Base-by-base conservation (phyloP, 2,329 filamentous ascomycete species). In the Aspergillus aculeatus region DNA sequence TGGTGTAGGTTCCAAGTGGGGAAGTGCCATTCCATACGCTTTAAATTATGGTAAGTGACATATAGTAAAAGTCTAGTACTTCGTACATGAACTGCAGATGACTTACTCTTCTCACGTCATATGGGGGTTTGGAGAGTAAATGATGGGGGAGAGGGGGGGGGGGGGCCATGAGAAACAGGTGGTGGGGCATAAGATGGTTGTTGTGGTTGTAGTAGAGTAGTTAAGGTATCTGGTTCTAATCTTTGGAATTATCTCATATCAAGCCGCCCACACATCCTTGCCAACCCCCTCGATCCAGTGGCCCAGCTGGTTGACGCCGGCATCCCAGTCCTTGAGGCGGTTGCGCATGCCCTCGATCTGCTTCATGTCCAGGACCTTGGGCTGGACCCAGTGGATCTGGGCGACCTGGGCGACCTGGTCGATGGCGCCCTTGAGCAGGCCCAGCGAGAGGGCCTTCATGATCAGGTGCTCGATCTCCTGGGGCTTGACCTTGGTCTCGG, bases 371-470 rank as follows among this genome's bases (percentile, higher is more conserved):
- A 99, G 80, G 32, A 99, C 93, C 84, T 98, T 98, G 23, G 95
- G 95, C 81, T 99, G 95, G 60, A 99, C 95, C 95, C 95, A 99
- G 71, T 94, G 94, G 78, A 99, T 97, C 74, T 93, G 87, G 48
- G 95, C 95, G 67, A 98, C 87, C 77, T 93, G 89, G 51, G 92
- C 92, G 32, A 99, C 95, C 80, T 99, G 94, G 76, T 99, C 95
- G 70, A 99, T 98, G 58, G 90, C 95, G 50, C 95, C 95, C 67
- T 89, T 86, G 67, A 99, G 81, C 68, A 99, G 82, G 0, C 95
- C 95, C 68, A 99, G 79, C 72, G 93, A 97, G 70, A 99, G 80
- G n/a, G 95, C 95, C 83, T 97, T 98, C 95, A 99, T 99, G 71
- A 99, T 90, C 65, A 99, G 81, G 76, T 98, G 94, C 83, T 99